These are phyloP conservation scores for Ailanthus altissimus DNA, from an alignment of 345 rosid genomes.

Conservation along the genomic window DNA sequence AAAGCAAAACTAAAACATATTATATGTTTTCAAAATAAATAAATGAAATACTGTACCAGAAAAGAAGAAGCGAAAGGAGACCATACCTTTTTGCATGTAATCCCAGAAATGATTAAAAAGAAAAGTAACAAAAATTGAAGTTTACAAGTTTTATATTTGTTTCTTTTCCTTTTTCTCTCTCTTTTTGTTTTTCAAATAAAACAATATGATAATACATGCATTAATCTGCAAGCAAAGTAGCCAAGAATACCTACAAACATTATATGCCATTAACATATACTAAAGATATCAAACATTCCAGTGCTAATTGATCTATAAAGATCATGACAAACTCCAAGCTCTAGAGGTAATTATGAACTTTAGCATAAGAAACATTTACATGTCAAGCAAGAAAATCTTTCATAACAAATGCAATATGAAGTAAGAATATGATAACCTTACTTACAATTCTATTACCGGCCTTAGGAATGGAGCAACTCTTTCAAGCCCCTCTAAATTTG, in stretches of 20 bases:
- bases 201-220: neutral
- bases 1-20: neutral
- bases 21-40: no score
- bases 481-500: constrained; percentile 88
- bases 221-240: neutral
- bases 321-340: neutral
- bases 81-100: neutral
- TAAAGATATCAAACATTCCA: neutral
- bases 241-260: neutral
- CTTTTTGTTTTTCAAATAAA: neutral
- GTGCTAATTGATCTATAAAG: neutral
- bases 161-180: no score
- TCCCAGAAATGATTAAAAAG: neutral
- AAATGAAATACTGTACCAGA: neutral
- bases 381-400: neutral
- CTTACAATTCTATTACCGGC: constrained; percentile 93
- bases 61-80: neutral
- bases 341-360: neutral
- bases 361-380: neutral
- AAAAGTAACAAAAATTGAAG: no score
- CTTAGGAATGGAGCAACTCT: constrained; percentile 92
- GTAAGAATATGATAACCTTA: constrained; percentile 16
- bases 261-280: neutral
- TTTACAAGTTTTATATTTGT: neutral
- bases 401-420: neutral